A percentile compares a stretch with the other conserved stretches of the same genome.
Conservation (phyloP, 1,139 yeast species). For the Lodderomyces orthopsilosis region DNA sequence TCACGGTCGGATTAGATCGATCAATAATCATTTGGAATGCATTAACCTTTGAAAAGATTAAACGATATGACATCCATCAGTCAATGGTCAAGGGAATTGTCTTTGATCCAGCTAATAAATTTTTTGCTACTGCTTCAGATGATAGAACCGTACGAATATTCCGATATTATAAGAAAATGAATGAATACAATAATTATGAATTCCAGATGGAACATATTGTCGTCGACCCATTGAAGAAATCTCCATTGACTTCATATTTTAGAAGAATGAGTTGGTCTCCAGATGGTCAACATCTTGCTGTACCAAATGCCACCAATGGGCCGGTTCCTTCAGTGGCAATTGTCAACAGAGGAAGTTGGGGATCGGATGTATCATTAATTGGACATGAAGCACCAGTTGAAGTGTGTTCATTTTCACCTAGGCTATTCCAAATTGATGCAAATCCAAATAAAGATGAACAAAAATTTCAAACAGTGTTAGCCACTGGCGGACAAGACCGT, state of each 20-base stretch:
- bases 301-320: slow-evolving; percentile 95
- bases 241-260: slow-evolving; percentile 91
- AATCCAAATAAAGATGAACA: slow-evolving; percentile 14
- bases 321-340: slow-evolving; percentile 90
- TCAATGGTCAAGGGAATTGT: slow-evolving; percentile 95
- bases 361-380: slow-evolving; percentile 76
- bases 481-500: slow-evolving; percentile 80
- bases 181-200: slow-evolving; percentile 67
- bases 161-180: slow-evolving; percentile 67
- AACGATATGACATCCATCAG: slow-evolving; percentile 88
- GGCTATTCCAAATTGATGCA: slow-evolving; percentile 43
- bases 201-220: slow-evolving; percentile 85
- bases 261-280: slow-evolving; percentile 96
- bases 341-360: slow-evolving; percentile 92
- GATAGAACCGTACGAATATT: slow-evolving; percentile 88
- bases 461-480: slow-evolving; percentile 52
- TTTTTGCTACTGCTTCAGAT: slow-evolving; percentile 95
- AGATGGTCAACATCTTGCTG: slow-evolving; percentile 94
- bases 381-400: slow-evolving; percentile 98
- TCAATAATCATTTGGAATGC: slow-evolving; percentile 95
- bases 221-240: slow-evolving; percentile 77
- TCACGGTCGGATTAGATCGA: slow-evolving; percentile 91
- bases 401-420: slow-evolving; percentile 86
- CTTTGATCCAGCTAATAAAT: slow-evolving; percentile 96
- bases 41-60: slow-evolving; percentile 81